Evolutionary conservation across 1,284 basidiomycete genomes (phyloP).

Genomic region (Testicularia cyperi): DNA sequence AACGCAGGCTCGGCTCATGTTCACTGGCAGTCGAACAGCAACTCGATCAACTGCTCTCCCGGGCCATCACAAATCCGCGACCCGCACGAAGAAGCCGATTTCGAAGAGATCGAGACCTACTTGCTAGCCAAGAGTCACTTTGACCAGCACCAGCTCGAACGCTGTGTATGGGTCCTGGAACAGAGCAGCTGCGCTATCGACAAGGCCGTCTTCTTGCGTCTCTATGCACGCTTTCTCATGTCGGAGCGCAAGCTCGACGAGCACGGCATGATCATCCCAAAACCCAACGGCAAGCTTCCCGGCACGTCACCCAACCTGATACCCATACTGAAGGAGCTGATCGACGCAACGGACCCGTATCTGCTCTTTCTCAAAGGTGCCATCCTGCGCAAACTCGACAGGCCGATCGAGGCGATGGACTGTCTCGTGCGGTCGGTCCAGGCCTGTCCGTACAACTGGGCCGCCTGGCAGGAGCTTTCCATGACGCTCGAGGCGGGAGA

Average conservation of each 20-base stretch:
- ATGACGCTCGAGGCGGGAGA: conserved; percentile 48
- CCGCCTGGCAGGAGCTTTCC: conserved; percentile 69
- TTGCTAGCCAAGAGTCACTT: conserved; percentile 75
- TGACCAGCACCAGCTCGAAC: conserved; percentile 76
- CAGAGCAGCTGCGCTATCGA: conserved; percentile 11
- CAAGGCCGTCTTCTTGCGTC: conserved; percentile 74
- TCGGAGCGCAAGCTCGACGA: conserved; percentile 48
- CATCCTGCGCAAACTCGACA: conserved; percentile 54
- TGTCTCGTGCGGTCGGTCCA: conserved; percentile 75
- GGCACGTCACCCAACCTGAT: conserved; percentile 35
- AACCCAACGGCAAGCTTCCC: conserved; percentile 32
- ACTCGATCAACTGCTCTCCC: conserved; percentile 29
- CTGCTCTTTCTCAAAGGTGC: conserved; percentile 58
- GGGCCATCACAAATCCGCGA: conserved; percentile 10
- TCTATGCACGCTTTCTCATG: conserved; percentile 77
- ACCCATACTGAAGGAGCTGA: conserved; percentile 46
- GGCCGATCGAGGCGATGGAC: conserved; percentile 74
- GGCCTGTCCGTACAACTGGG: conserved; percentile 93
- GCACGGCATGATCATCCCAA: conserved; percentile 41
- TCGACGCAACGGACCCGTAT: conserved; percentile 35
- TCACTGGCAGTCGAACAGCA: conserved; percentile 36
- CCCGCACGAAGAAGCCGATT: conserved; percentile 34
- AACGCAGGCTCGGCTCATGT: conserved; percentile 32
- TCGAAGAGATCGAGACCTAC: conserved; percentile 64
- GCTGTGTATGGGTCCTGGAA: conserved; percentile 66